These are phyloP conservation scores for Melanogaster broomeanus DNA, from an alignment of 768 basidiomycete species.

Conservation along the genomic window DNA sequence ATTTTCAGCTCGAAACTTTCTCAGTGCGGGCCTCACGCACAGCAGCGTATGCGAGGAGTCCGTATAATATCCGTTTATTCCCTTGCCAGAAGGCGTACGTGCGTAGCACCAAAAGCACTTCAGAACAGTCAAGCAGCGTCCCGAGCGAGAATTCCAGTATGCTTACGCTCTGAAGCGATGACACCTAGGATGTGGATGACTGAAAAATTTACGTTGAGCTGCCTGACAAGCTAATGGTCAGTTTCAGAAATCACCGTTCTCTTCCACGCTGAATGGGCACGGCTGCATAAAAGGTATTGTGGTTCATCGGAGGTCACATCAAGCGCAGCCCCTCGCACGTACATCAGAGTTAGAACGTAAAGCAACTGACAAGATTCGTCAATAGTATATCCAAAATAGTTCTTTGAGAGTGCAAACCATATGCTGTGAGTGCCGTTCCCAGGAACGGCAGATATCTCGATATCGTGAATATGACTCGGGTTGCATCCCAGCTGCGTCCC, in stretches of 20 bases:
- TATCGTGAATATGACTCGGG: conserved; percentile 12
- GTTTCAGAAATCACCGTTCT: conserved; percentile 7
- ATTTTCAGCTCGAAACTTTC: background rate
- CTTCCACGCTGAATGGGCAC: conserved; percentile 1
- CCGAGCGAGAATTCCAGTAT: background rate
- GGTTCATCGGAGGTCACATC: too few species aligned
- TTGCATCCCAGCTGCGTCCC: conserved; percentile 15
- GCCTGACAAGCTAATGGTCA: background rate
- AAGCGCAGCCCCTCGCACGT: background rate
- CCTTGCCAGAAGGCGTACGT: conserved; percentile 25
- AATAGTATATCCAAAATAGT: too few species aligned
- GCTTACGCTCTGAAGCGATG: conserved; percentile 5
- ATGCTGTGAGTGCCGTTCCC: conserved; percentile 10
- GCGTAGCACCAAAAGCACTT: conserved; percentile 18
- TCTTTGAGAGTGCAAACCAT: conserved; percentile 6
- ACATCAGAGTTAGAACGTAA: conserved; percentile 8
- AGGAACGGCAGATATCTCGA: conserved; percentile 24
- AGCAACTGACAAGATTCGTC: background rate
- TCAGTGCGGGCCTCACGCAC: conserved; percentile 2
- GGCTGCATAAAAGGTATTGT: background rate
- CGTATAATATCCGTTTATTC: conserved; percentile 11
- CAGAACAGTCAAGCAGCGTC: background rate
- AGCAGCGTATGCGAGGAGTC: conserved; percentile 7
- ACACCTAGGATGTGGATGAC: conserved; percentile 8
- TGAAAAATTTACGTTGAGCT: background rate